Base-by-base conservation (phyloP, 345 rosid species). In the Psidium guajava region DNA sequence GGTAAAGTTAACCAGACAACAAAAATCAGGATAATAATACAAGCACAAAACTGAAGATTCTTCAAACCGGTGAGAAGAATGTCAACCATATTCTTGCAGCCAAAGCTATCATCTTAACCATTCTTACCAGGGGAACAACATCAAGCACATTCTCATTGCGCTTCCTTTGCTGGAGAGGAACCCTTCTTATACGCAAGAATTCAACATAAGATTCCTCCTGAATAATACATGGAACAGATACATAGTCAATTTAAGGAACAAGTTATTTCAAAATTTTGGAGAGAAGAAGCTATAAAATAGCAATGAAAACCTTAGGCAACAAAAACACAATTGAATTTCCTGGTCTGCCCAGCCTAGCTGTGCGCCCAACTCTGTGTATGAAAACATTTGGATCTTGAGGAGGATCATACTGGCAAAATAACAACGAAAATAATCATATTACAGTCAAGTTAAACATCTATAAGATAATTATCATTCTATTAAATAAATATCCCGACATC, bases 321-420 rank as follows among this genome's bases (percentile, higher is more conserved):
- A 97, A 90, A 86, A 96, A 93, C 74, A 93, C 94, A 54, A 95
- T 89, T 25, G 98, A 91, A 84, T 83, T 91, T 86, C 99, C 99
- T 90, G 95, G 91, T 89, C 93, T 92, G 84, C 99, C 98, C 91
- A 96, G 82, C 59, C 98, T 91, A 90, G 99, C 99, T 90, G 98
- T 93, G 90, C 98, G 92, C 22, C 99, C 99, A 15, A 94, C 99
- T 84, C 99, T 92, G 86, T 97, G 99, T 87, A 92, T 64, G 90
- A 97, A 97, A 86, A 95, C 95, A 89, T 92, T 93, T 64, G 98
- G 97, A 91, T 96, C 97, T 88, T 97, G 98, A 49, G 98, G 98
- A 58, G 99, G 98, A 85, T 97, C 99, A 89, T 92, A 96, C 98
- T 96, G 93, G 91, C 88, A 61, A 83, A 57, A 83, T 57, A 88